Evolutionary conservation across 2,329 filamentous ascomycete species (phyloP).

Genomic region (Pseudogymnoascus sp.): DNA sequence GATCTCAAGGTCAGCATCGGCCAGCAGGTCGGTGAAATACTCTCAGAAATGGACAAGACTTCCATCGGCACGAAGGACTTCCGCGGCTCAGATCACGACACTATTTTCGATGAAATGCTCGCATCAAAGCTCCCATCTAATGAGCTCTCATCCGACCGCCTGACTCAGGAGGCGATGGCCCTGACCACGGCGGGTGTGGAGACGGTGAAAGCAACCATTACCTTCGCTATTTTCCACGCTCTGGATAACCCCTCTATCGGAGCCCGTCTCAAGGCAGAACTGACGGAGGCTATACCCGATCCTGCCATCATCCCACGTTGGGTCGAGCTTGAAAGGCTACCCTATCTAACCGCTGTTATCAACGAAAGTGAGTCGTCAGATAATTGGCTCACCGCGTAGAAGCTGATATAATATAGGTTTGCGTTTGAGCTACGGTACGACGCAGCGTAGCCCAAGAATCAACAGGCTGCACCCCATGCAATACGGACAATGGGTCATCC

Average conservation of each 20-base stretch:
- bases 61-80: neutral
- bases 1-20: neutral
- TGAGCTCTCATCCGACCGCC: neutral
- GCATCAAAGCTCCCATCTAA: neutral
- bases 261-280: neutral
- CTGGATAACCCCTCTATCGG: neutral
- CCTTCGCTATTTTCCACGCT: neutral
- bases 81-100: neutral
- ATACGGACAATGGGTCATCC: conserved; percentile 16
- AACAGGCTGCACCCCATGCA: conserved; percentile 10
- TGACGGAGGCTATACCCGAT: neutral
- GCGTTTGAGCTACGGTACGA: conserved; percentile 13
- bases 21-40: neutral
- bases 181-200: neutral
- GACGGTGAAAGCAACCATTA: neutral
- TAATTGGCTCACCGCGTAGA: neutral
- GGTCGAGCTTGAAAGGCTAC: conserved; percentile 31
- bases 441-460: conserved; percentile 10
- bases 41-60: neutral
- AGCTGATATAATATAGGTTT: conserved; percentile 7
- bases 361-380: conserved; percentile 16
- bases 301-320: neutral
- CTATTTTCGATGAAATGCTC: neutral
- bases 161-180: neutral
- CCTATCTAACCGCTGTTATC: conserved; percentile 28